Evolutionary conservation across 371 early-diverging fungal genomes (phyloP).

Genomic region (Mucor sp.): DNA sequence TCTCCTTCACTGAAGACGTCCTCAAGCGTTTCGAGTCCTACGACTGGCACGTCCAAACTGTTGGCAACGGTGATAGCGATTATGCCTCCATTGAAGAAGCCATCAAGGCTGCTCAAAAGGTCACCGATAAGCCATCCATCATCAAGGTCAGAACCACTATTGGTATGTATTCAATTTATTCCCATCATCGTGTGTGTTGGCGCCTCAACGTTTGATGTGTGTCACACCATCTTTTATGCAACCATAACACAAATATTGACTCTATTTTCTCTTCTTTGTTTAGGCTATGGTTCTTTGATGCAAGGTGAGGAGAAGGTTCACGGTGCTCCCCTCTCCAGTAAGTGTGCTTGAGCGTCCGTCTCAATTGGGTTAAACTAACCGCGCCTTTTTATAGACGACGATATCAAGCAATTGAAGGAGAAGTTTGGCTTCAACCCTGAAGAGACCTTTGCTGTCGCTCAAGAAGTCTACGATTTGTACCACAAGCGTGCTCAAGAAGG

Average conservation of each 20-base stretch:
- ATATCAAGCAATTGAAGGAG: constrained; percentile 83
- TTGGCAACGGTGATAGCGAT: constrained; percentile 88
- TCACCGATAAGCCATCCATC: constrained; percentile 85
- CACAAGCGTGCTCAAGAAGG: constrained; percentile 61
- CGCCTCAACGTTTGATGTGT: neutral
- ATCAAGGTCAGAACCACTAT: constrained; percentile 88
- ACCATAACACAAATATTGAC: constrained; percentile 62
- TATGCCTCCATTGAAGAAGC: constrained; percentile 72
- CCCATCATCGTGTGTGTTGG: neutral
- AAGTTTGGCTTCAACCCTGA: constrained; percentile 85
- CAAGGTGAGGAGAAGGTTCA: constrained; percentile 91
- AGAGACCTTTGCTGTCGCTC: constrained; percentile 70
- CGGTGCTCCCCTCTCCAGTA: constrained; percentile 59
- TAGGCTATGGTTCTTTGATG: constrained; percentile 81
- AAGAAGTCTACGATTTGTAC: constrained; percentile 71
- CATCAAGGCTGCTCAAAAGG: constrained; percentile 78
- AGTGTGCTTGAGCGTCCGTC: neutral
- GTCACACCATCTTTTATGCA: constrained; percentile 45
- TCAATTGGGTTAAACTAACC: neutral
- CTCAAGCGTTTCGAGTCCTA: constrained; percentile 89
- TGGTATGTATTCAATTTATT: constrained; percentile 74
- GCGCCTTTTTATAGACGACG: constrained; percentile 60
- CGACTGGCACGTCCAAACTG: constrained; percentile 88
- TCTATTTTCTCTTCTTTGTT: constrained; percentile 25
- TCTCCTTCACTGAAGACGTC: constrained; percentile 97